Conservation (phyloP, 2,329 filamentous ascomycete genomes). For the Colletotrichum karsti region DNA sequence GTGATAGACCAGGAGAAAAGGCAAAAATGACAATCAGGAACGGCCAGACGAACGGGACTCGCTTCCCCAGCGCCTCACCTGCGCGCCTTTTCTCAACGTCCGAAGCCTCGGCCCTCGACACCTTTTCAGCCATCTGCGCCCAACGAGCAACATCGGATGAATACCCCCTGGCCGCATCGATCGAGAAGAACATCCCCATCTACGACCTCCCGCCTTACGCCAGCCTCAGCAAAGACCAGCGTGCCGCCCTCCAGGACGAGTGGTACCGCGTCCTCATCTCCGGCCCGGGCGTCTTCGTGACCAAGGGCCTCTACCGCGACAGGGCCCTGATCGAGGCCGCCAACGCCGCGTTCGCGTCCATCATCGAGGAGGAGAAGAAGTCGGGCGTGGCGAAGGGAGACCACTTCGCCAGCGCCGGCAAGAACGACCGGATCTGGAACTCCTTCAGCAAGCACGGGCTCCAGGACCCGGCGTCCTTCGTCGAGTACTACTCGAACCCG, state of each 20-base stretch:
- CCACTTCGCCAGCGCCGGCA: constrained; percentile 65
- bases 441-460: constrained; percentile 69
- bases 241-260: constrained; percentile 63
- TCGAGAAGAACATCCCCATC: constrained; percentile 62
- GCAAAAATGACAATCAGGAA: not conserved
- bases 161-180: constrained; percentile 56
- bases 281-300: constrained; percentile 68
- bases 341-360: constrained; percentile 55
- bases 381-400: constrained; percentile 56
- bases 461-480: constrained; percentile 59
- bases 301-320: constrained; percentile 59
- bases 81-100: constrained; percentile 34
- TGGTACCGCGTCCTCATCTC: constrained; percentile 65
- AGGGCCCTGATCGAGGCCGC: constrained; percentile 50
- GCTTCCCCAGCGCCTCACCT: not conserved
- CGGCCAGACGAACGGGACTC: not conserved
- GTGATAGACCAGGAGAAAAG: not conserved
- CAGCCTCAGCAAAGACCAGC: constrained; percentile 30
- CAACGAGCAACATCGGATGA: constrained; percentile 41
- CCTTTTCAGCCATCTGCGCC: constrained; percentile 54
- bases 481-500: constrained; percentile 67
- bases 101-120: constrained; percentile 46
- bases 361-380: constrained; percentile 55
- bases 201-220: constrained; percentile 56
- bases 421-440: constrained; percentile 73